Conservation (phyloP, 2,329 filamentous ascomycete genomes). For the Venturia oleaginea region DNA sequence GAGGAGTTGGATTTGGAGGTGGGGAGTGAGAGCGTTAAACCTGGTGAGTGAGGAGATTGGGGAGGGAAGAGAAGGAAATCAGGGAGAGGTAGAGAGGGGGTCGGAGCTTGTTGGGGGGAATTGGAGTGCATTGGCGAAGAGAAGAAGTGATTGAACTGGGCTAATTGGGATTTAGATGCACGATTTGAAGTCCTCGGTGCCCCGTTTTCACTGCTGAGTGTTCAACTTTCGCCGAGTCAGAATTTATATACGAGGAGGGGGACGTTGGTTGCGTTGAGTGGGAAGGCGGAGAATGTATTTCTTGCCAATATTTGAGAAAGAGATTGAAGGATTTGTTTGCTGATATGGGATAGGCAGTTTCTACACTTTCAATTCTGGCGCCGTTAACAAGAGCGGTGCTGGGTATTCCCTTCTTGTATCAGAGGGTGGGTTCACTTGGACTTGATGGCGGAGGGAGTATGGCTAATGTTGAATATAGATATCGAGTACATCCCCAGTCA, state of each 20-base stretch:
- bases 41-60: background rate
- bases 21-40: background rate
- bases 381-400: conserved; percentile 71
- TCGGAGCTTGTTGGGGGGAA: background rate
- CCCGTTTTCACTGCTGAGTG: conserved; percentile 87
- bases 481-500: conserved; percentile 78
- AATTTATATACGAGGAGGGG: conserved; percentile 87
- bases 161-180: conserved; percentile 56
- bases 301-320: background rate
- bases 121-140: background rate
- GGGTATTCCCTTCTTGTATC: conserved; percentile 91
- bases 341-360: conserved; percentile 57
- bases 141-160: background rate
- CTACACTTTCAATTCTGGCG: conserved; percentile 77
- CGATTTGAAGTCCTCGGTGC: conserved; percentile 88
- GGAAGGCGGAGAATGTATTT: conserved; percentile 76
- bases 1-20: conserved; percentile 5
- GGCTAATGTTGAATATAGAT: conserved; percentile 40
- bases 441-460: background rate
- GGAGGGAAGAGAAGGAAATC: background rate
- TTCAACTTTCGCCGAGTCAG: conserved; percentile 86
- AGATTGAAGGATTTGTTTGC: background rate
- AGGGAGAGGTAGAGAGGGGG: background rate
- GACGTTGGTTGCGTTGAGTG: conserved; percentile 80
- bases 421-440: conserved; percentile 40